phyloP scores from a whole-genome alignment of 2,329 filamentous ascomycete species.

The Pochonia chlamydosporia region DNA sequence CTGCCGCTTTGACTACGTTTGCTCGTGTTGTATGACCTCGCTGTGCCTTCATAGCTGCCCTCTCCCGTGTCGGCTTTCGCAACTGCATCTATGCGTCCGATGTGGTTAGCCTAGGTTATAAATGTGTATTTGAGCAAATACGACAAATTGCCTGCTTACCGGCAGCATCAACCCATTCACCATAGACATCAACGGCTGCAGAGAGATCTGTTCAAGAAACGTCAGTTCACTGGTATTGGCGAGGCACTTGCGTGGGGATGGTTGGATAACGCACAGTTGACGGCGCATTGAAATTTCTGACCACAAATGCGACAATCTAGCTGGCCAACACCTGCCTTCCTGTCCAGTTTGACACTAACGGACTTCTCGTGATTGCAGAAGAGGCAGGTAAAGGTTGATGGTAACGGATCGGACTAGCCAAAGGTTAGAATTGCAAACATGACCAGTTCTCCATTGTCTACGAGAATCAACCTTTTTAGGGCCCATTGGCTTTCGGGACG shows the following conservation, averaged over 20 bases:
- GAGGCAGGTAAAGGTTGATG: constrained; percentile 87
- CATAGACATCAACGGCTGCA: constrained; percentile 89
- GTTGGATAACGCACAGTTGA: constrained; percentile 65
- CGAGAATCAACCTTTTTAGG: constrained; percentile 64
- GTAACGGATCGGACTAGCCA: constrained; percentile 59
- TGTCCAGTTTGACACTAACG: constrained; percentile 85
- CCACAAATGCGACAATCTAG: constrained; percentile 90
- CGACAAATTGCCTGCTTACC: constrained; percentile 32
- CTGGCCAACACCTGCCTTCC: constrained; percentile 81
- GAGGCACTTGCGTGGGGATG: background rate
- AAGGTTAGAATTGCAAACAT: background rate
- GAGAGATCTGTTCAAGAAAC: constrained; percentile 61
- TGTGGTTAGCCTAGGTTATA: background rate
- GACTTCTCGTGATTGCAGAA: constrained; percentile 98
- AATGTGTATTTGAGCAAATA: background rate
- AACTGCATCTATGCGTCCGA: constrained; percentile 37
- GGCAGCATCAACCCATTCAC: constrained; percentile 92
- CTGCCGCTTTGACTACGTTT: constrained; percentile 1
- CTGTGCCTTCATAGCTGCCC: constrained; percentile 21
- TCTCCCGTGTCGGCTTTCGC: constrained; percentile 38
- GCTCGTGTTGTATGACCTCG: constrained; percentile 13
- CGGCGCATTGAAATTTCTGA: constrained; percentile 85
- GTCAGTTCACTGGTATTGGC: background rate
- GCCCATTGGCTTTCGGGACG: constrained; percentile 72
- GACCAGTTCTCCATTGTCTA: background rate